A percentile compares a stretch with the other conserved stretches of the same genome.
Evolutionary conservation across 2,329 filamentous ascomycete species (phyloP).

Genomic region (Neofusicoccum sp.): DNA sequence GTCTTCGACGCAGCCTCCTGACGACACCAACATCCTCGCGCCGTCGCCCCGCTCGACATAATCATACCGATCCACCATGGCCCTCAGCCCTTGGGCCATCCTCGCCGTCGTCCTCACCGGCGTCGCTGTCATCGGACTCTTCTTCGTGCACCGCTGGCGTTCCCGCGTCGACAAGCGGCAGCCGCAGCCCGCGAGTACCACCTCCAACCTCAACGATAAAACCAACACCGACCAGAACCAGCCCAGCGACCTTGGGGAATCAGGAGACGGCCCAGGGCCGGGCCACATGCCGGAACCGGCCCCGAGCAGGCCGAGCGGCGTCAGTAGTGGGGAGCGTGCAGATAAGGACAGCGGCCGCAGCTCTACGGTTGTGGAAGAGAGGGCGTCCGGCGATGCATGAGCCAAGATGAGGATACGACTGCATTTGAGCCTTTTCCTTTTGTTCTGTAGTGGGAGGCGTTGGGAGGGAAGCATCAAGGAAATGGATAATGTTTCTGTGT

Average conservation of each 20-base stretch:
- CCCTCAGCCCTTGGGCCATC: slow-evolving; percentile 7
- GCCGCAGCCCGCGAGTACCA: background rate
- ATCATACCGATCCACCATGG: background rate
- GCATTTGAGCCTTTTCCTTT: background rate
- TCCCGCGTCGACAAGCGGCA: slow-evolving; percentile 4
- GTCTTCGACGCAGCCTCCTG: slow-evolving; percentile 7
- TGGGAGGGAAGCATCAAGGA: background rate
- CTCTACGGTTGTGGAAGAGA: background rate
- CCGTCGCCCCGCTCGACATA: background rate
- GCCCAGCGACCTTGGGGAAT: slow-evolving; percentile 3
- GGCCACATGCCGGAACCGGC: background rate
- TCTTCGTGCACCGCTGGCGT: slow-evolving; percentile 4
- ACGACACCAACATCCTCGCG: background rate
- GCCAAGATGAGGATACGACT: too few species aligned
- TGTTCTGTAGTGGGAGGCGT: background rate
- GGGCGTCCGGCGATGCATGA: too few species aligned
- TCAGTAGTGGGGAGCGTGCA: background rate
- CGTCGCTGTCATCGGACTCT: slow-evolving; percentile 1
- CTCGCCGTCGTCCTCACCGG: slow-evolving; percentile 10
- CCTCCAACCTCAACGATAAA: background rate
- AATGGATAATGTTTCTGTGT: background rate
- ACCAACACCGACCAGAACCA: background rate
- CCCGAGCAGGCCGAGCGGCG: slow-evolving; percentile 7
- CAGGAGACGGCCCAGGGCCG: background rate
- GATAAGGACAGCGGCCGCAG: background rate